Base-by-base conservation (phyloP, 2,329 filamentous ascomycete species). In the Colletotrichum tofieldiae region DNA sequence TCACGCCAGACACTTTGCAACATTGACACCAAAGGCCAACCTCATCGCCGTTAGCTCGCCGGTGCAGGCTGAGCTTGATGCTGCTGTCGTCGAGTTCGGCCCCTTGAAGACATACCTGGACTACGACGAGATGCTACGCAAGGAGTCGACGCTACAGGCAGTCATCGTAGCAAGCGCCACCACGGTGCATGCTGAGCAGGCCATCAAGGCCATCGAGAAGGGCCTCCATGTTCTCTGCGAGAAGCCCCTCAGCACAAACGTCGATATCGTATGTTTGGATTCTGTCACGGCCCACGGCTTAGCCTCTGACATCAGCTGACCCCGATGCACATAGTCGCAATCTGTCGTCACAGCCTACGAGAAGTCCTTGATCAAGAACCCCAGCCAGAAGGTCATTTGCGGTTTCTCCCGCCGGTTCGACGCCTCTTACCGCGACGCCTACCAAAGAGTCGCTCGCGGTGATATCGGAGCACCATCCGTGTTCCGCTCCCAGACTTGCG, bases 401-500 rank as follows among this genome's bases (percentile, higher is more conserved):
- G 79, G 79, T 20, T 81, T 81, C 75, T 80, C 79, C 2, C 79
- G 79, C 35, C 77, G 79, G 20, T 93, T 93, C 83, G 92, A 93
- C 75, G 82, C 85, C 39, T 91, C 88, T 39, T 93, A 93, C 83
- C 85, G 89, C 65, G 86, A 91, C 58, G 91, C 91, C 20, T 86
- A 84, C 77, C 76, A 81, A 32, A 86, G 88, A 74, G 86, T 89
- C 76, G 78, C 84, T 18, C 76, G 79, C 0, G 90, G 90, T 14
- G 76, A 84, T 43, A 91, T 93, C 71, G 91, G 91, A 7, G 83
- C 85, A 0, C 87, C 90, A 1, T 86, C 87, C 11, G 84, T 93
- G 60, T 84, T 93, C 76, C 89, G 90, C 75, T 89, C 86, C 47
- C 91, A 93, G 79, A 93, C 91, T 0, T 92, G 90, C 80, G 91